These are phyloP conservation scores for Botrytis pseudocinerea DNA, from an alignment of 2,329 filamentous ascomycete species.

Conservation along the genomic window DNA sequence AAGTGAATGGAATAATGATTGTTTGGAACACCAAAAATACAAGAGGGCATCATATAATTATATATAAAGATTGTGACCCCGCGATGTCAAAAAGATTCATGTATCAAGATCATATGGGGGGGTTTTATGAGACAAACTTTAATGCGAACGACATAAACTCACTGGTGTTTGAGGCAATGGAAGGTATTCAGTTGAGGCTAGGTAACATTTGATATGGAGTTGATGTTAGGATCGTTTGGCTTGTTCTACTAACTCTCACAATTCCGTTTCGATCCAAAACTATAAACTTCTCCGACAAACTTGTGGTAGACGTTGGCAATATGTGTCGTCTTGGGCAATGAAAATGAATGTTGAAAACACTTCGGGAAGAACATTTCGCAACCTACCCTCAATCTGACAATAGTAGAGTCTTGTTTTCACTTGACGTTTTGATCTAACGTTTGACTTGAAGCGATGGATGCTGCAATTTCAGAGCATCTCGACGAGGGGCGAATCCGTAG, in stretches of 20 bases:
- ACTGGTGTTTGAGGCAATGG: background rate
- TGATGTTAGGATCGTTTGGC: background rate
- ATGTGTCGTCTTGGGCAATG: background rate
- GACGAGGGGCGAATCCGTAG: background rate
- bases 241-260: background rate
- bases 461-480: background rate
- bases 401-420: background rate
- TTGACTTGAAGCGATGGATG: background rate
- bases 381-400: background rate
- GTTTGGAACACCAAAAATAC: background rate
- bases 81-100: background rate
- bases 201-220: background rate
- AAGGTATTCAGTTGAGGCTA: background rate
- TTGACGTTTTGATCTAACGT: background rate
- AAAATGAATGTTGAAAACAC: too few relatives aligned
- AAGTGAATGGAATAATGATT: background rate
- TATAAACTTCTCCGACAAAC: background rate
- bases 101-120: background rate
- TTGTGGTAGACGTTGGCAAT: background rate
- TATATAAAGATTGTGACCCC: background rate
- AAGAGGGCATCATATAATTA: background rate
- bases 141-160: background rate
- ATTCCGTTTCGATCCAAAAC: background rate
- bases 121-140: constrained; percentile 5
- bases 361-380: background rate